A percentile compares a stretch with the other conserved stretches of the same genome.
phyloP scores from a whole-genome alignment of 352 stramenopile species.

The Pythium angustatum region DNA sequence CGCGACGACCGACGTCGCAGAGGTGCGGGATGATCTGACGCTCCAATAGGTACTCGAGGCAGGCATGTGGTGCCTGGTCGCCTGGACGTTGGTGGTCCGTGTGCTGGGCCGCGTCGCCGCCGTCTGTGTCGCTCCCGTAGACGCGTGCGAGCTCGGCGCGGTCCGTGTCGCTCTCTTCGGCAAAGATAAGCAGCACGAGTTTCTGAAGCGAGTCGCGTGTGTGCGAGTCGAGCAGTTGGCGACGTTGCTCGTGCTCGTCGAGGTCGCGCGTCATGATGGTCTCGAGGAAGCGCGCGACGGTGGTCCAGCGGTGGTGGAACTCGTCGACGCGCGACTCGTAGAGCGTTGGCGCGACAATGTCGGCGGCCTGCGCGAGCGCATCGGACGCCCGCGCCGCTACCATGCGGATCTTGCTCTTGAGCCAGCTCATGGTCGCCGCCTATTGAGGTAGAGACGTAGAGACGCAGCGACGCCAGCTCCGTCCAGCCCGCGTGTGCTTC shows the following conservation, averaged over 20 bases:
- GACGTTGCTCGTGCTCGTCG: slow-evolving; percentile 69
- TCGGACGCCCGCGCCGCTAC: slow-evolving; percentile 75
- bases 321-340: slow-evolving; percentile 84
- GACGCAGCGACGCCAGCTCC: not conserved
- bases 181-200: slow-evolving; percentile 85
- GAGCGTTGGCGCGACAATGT: slow-evolving; percentile 76
- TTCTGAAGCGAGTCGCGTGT: slow-evolving; percentile 83
- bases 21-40: slow-evolving; percentile 82
- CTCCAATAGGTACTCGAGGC: slow-evolving; percentile 83
- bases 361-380: slow-evolving; percentile 69
- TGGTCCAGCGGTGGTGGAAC: slow-evolving; percentile 86
- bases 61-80: slow-evolving; percentile 47
- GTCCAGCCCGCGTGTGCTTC: not conserved
- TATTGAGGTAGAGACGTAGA: not conserved
- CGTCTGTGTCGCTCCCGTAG: slow-evolving; percentile 23
- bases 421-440: slow-evolving; percentile 46
- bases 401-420: slow-evolving; percentile 78
- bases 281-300: slow-evolving; percentile 75
- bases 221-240: slow-evolving; percentile 74
- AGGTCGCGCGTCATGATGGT: slow-evolving; percentile 65
- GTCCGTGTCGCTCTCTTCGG: slow-evolving; percentile 79
- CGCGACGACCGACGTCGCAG: slow-evolving; percentile 67
- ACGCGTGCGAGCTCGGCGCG: slow-evolving; percentile 58
- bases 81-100: slow-evolving; percentile 32
- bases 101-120: not conserved